Evolutionary conservation across 257 asterid genomes (phyloP).

Genomic region (Sherardia arvensis): DNA sequence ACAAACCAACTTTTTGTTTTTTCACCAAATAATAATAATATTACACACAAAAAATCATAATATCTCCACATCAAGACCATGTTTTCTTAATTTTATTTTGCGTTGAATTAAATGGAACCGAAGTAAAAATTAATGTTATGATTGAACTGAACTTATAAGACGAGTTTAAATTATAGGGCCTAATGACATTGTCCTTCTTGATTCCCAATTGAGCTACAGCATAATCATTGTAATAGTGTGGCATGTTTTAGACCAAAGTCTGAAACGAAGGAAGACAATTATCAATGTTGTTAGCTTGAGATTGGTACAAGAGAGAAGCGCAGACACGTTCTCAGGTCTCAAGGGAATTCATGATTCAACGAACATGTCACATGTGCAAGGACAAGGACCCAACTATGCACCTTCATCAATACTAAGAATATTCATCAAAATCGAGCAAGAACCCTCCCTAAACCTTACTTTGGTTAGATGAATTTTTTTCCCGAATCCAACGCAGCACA

Average conservation of each 20-base stretch:
- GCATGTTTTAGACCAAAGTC: neutral
- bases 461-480: too few relatives aligned
- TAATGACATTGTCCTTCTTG: neutral
- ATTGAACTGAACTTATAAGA: too few relatives aligned
- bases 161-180: too few relatives aligned
- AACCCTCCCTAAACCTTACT: too few relatives aligned
- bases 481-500: neutral
- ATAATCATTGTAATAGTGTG: neutral
- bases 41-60: too few relatives aligned
- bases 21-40: too few relatives aligned
- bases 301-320: neutral
- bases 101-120: too few relatives aligned
- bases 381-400: neutral
- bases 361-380: slow-evolving; percentile 4
- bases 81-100: too few relatives aligned
- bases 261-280: too few relatives aligned
- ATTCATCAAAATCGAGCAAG: neutral
- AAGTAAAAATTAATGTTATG: too few relatives aligned
- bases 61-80: too few relatives aligned
- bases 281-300: neutral
- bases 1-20: neutral
- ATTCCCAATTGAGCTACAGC: neutral
- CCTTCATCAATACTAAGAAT: neutral
- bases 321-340: neutral
- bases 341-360: neutral